Evolutionary conservation across 306 rosid species (phyloP), one percentile per base, ranked within the genome.

Genomic region (Bauhinia variegata): DNA sequence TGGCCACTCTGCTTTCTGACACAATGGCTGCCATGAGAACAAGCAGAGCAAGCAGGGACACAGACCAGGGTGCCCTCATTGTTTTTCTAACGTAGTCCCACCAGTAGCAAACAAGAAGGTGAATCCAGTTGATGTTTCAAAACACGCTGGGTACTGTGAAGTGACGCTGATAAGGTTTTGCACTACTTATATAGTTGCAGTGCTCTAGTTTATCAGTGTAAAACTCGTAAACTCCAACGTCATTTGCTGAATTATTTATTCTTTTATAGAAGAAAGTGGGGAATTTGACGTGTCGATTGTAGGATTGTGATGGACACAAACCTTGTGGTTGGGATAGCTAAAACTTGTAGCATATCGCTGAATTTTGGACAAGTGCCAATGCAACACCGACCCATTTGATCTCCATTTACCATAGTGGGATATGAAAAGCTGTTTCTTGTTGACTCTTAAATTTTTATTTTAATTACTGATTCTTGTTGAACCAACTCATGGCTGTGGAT

Each of bases 331-430:
- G 68, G 67, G 11, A n/a, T n/a, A n/a, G 53, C 23, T 11, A 54
- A 31, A 44, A 31, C 49, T 8, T 10, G 43, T 53, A 51, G 60
- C 11, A 41, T 11, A 16, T 78, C 61, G 13, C 43, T 36, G 62
- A 51, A 36, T 47, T 61, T 5, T 67, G 12, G 60, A 52, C 76
- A 71, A 66, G 81, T 78, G 83, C 51, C 63, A 36, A 64, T 19
- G 31, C 14, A 57, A 17, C 50, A 60, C 62, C 54, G 50, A 63
- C 63, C 71, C 78, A 74, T 71, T 43, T 73, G 44, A 70, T 66
- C 49, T 23, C 70, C 83, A 82, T 79, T 82, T 30, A 65, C 51
- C 73, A 1, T 67, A 78, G 81, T 82, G 87, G 84, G 72, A 60
- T 5, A 57, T 57, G 70, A 32, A 67, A 71, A 48, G 56, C 17